Conservation (phyloP, 306 rosid species). For the Hylodesmum podocarpum region DNA sequence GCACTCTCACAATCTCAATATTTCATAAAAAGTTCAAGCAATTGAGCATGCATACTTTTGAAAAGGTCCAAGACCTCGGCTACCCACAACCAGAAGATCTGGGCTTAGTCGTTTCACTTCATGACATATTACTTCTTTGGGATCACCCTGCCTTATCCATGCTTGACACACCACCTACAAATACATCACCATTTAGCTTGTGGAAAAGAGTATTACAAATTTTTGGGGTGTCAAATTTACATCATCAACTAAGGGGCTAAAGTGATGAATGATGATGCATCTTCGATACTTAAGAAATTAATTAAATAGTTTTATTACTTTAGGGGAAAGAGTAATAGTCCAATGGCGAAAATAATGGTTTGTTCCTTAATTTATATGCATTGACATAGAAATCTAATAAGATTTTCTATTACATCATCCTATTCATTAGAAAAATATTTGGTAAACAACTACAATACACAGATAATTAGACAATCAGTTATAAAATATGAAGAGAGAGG, state of each 20-base stretch:
- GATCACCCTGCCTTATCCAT: slow-evolving; percentile 81
- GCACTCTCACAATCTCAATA: not conserved
- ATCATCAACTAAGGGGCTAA: not conserved
- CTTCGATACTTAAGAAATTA: not conserved
- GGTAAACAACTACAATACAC: no score
- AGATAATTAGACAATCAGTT: no score
- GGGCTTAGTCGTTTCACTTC: slow-evolving; percentile 74
- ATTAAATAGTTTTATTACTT: not conserved
- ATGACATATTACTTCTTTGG: slow-evolving; percentile 77
- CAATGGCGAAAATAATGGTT: not conserved
- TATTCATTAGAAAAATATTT: no score
- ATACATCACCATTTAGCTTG: slow-evolving; percentile 6
- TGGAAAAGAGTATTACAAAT: not conserved
- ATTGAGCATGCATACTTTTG: slow-evolving; percentile 61
- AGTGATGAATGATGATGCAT: not conserved
- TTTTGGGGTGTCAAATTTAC: not conserved
- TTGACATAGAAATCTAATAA: not conserved
- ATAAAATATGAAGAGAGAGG: no score
- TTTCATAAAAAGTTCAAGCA: not conserved
- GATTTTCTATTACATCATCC: not conserved
- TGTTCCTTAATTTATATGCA: not conserved
- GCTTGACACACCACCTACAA: slow-evolving; percentile 79
- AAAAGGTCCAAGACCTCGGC: slow-evolving; percentile 97
- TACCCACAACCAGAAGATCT: slow-evolving; percentile 84
- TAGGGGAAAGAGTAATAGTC: not conserved